phyloP scores from a whole-genome alignment of 2,329 filamentous ascomycete genomes.

The Rutstroemia sp. region DNA sequence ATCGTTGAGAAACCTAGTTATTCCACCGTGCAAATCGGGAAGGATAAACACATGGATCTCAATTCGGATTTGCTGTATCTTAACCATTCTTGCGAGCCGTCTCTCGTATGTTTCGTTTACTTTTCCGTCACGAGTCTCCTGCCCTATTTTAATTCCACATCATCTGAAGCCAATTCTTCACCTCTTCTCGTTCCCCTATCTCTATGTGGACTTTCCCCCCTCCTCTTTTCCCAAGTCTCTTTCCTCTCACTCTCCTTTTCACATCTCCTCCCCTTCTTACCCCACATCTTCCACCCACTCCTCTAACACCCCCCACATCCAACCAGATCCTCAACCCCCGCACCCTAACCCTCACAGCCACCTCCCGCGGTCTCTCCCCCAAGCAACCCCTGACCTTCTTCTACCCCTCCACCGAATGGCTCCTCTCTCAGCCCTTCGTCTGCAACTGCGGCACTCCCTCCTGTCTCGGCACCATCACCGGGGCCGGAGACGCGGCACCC shows the following conservation, averaged over 20 bases:
- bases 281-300: conserved; percentile 3
- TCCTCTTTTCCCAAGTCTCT: background rate
- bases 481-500: conserved; percentile 52
- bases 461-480: conserved; percentile 56
- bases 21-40: conserved; percentile 55
- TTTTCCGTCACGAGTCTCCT: background rate
- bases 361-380: conserved; percentile 44
- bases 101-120: conserved; percentile 42
- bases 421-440: conserved; percentile 64
- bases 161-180: background rate
- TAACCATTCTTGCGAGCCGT: conserved; percentile 61
- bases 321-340: conserved; percentile 52
- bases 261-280: background rate
- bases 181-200: background rate
- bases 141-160: background rate
- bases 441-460: conserved; percentile 52
- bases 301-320: background rate
- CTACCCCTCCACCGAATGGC: conserved; percentile 69
- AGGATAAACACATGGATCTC: conserved; percentile 49
- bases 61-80: conserved; percentile 62
- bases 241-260: background rate
- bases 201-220: no score
- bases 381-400: conserved; percentile 64
- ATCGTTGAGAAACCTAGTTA: conserved; percentile 50
- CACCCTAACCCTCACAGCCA: conserved; percentile 50